These are phyloP conservation scores for Penicillium sp. DNA, from an alignment of 2,329 filamentous ascomycete species.

Conservation along the genomic window DNA sequence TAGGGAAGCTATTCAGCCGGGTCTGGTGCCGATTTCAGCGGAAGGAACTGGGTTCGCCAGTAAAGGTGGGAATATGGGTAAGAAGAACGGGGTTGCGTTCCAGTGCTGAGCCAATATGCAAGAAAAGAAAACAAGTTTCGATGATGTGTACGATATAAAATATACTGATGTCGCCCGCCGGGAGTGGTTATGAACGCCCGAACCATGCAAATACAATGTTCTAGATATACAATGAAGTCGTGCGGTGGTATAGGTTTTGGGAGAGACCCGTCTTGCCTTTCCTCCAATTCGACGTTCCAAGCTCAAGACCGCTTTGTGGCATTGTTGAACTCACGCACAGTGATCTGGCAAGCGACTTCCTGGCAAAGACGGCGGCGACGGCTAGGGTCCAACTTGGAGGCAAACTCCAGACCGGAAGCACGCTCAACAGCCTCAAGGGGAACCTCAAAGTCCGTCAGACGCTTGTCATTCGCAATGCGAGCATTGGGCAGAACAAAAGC, in stretches of 20 bases:
- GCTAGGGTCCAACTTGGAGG: conserved; percentile 67
- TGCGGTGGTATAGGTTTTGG: background rate
- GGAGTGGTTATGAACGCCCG: conserved; percentile 22
- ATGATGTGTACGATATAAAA: conserved; percentile 10
- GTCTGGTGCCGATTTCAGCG: conserved; percentile 72
- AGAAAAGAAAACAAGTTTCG: background rate
- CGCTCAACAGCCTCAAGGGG: conserved; percentile 89
- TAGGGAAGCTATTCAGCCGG: conserved; percentile 59
- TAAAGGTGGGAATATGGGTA: conserved; percentile 76
- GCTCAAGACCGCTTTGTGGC: conserved; percentile 45
- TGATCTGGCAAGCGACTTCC: conserved; percentile 77
- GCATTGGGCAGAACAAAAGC: conserved; percentile 96
- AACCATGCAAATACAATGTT: conserved; percentile 24
- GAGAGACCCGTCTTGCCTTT: background rate
- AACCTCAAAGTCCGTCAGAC: conserved; percentile 87
- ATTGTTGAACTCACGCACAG: conserved; percentile 73
- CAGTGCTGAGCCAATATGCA: conserved; percentile 59
- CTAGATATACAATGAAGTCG: conserved; percentile 24
- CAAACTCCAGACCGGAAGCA: conserved; percentile 89
- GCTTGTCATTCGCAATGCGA: conserved; percentile 79
- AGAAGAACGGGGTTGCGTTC: conserved; percentile 74
- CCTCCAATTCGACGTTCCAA: background rate
- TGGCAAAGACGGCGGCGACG: conserved; percentile 77
- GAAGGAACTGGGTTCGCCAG: conserved; percentile 93
- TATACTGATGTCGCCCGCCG: conserved; percentile 13